A percentile compares a stretch with the other conserved stretches of the same genome.
phyloP scores from a whole-genome alignment of 2,329 filamentous ascomycete genomes.

The Ophiostoma ips region DNA sequence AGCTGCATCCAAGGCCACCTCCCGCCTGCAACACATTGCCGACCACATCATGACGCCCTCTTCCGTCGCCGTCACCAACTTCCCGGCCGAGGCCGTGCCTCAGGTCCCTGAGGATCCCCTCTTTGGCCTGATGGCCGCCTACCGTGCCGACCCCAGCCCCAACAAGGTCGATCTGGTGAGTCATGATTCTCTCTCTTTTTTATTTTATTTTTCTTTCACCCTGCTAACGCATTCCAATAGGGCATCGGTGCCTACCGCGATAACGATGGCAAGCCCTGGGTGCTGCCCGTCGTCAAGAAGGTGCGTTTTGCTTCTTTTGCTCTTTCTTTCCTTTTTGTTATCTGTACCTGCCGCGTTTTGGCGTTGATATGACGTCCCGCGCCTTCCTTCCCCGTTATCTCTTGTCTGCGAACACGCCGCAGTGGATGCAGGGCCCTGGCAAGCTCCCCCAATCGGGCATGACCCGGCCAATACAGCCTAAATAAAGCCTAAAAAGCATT shows the following conservation, averaged over 20 bases:
- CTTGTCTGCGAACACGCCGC: not conserved
- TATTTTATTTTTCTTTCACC: no score
- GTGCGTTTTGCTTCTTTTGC: slow-evolving; percentile 33
- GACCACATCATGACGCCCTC: slow-evolving; percentile 52
- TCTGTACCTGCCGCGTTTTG: not conserved
- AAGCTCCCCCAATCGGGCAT: not conserved
- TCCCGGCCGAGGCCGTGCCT: slow-evolving; percentile 64
- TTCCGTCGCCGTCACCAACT: slow-evolving; percentile 42
- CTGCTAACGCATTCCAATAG: slow-evolving; percentile 21
- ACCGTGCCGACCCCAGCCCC: slow-evolving; percentile 58
- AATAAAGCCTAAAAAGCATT: no score
- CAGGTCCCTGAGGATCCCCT: slow-evolving; percentile 90
- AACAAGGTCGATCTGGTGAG: slow-evolving; percentile 87
- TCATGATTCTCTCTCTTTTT: not conserved
- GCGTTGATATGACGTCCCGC: not conserved
- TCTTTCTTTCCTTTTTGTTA: not conserved
- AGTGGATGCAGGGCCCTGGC: not conserved
- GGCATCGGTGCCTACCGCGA: slow-evolving; percentile 89
- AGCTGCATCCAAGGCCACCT: slow-evolving; percentile 15
- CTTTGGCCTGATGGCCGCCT: slow-evolving; percentile 85
- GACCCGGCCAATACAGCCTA: not conserved
- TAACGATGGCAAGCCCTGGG: slow-evolving; percentile 92
- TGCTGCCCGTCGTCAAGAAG: slow-evolving; percentile 92
- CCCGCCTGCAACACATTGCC: slow-evolving; percentile 46
- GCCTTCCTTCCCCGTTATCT: slow-evolving; percentile 1